These are phyloP conservation scores for Aspergillus homomorphus DNA, from an alignment of 495 filamentous ascomycete species.

Conservation along the genomic window DNA sequence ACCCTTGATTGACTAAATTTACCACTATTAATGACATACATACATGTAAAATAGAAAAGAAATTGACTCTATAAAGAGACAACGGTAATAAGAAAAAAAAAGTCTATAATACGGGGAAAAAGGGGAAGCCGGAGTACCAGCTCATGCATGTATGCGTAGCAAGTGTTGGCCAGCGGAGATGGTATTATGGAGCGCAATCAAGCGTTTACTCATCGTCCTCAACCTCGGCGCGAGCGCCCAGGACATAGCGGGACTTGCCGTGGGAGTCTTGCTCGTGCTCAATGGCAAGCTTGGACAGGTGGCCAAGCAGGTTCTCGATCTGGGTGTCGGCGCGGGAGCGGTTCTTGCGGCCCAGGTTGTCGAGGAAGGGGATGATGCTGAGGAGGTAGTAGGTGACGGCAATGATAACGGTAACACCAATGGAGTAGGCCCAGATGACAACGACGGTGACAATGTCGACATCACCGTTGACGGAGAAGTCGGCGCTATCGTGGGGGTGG, in stretches of 20 bases:
- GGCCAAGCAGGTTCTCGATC: conserved; percentile 77
- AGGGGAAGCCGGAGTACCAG: conserved; percentile 19
- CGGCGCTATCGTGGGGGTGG: conserved; percentile 41
- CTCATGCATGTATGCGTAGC: conserved; percentile 31
- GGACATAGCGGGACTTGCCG: conserved; percentile 57
- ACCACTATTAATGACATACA: conserved; percentile 53
- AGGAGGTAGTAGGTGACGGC: conserved; percentile 75
- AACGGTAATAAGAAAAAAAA: conserved; percentile 37
- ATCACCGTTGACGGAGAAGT: conserved; percentile 57
- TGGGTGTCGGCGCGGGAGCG: conserved; percentile 68
- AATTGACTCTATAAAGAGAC: conserved; percentile 39
- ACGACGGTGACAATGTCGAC: conserved; percentile 75
- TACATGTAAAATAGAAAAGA: conserved; percentile 45
- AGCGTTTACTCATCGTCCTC: conserved; percentile 64
- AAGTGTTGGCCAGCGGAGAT: conserved; percentile 32
- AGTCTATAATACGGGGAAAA: conserved; percentile 46
- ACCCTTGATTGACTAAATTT: conserved; percentile 42
- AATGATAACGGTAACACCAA: conserved; percentile 73
- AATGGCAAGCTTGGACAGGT: conserved; percentile 71
- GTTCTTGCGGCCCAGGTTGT: conserved; percentile 78
- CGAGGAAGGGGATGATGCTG: conserved; percentile 62
- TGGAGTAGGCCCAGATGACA: conserved; percentile 74
- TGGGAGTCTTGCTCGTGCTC: conserved; percentile 61
- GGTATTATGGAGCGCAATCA: conserved; percentile 25
- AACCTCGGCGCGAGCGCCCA: conserved; percentile 58